A percentile compares a stretch with the other conserved stretches of the same genome.
phyloP scores from a whole-genome alignment of 805 yeast genomes.

The Groenewaldozyma tartarivorans region DNA sequence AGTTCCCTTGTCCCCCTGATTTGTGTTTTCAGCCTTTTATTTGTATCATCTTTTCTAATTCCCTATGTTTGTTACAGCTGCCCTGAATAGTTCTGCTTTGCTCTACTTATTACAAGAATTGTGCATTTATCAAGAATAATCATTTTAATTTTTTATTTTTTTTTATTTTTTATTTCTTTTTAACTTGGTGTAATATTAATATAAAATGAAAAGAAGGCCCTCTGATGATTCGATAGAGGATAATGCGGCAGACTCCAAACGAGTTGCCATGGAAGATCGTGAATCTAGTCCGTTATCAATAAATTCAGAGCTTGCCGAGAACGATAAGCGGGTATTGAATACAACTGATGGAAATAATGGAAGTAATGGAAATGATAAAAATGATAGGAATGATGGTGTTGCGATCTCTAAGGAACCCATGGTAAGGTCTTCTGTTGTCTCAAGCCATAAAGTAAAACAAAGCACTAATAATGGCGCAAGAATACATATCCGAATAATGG shows the following conservation, averaged over 20 bases:
- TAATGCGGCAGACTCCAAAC: constrained; percentile 7
- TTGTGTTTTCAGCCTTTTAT: no score
- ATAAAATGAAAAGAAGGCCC: constrained; percentile 8
- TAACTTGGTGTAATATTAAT: not conserved
- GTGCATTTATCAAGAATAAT: no score
- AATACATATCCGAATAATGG: constrained; percentile 49
- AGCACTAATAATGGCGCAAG: not conserved
- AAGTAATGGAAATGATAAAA: not conserved
- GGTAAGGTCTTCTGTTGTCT: not conserved
- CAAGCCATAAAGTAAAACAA: not conserved
- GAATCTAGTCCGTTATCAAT: constrained; percentile 7
- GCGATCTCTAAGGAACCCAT: no score
- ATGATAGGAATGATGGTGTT: no score
- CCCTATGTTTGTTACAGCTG: no score
- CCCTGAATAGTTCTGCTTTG: no score
- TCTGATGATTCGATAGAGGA: no score
- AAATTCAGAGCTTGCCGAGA: constrained; percentile 5
- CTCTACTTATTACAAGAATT: no score
- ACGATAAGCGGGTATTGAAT: constrained; percentile 1
- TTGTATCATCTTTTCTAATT: no score
- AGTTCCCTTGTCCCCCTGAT: no score
- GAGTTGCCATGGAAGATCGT: constrained; percentile 10
- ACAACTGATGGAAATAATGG: not conserved
- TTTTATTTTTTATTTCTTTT: not conserved
- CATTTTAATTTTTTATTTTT: no score